Evolutionary conservation across 768 basidiomycete species (phyloP), one percentile per base, ranked within the genome.

Genomic region (Tylopilus sp.): DNA sequence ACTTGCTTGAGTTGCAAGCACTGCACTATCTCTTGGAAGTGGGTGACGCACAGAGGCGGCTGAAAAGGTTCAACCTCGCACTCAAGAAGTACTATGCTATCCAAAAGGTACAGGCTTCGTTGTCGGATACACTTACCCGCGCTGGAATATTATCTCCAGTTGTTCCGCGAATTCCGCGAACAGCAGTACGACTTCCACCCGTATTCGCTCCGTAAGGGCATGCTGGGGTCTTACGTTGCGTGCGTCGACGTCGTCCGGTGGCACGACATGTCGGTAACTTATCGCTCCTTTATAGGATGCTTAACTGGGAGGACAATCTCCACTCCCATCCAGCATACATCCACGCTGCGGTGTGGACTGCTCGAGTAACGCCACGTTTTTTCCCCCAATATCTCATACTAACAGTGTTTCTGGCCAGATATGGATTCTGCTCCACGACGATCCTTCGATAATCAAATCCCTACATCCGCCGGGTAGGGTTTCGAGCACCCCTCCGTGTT

Each of bases 151-250:
- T 46, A 20, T 28, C 44, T 25, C 36, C 53, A 91, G 90, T 72
- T 85, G 15, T 98, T 95, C 67, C 79, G 86, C 47, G 88, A 88
- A 47, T 80, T 89, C 57, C 92, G 97, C 57, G 93, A 98, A 58
- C 95, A 97, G 62, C 94, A 98, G 70, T 98, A 88, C 60, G 97
- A 99, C 69, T 99, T 99, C 77, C 97, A 99, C 67, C 83, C 88
- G 7, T 99, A 98, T 68, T 91, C 91, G 57, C 58, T 98, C 58
- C 85, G 97, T 47, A 93, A 90, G 60, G 89, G 85, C 61, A 95
- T 89, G 8, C 71, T 98, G 30, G 86, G 85, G 47, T 82, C 91
- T 12, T 98, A 98, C 66, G 54, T 89, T 47, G 81, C 83, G 95
- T 98, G 59, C 53, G 88, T 73, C 11, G 28, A 44, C 28, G 21